Evolutionary conservation across 2,329 filamentous ascomycete genomes (phyloP), one percentile per base, ranked within the genome.

Genomic region (Exophiala spinifera): DNA sequence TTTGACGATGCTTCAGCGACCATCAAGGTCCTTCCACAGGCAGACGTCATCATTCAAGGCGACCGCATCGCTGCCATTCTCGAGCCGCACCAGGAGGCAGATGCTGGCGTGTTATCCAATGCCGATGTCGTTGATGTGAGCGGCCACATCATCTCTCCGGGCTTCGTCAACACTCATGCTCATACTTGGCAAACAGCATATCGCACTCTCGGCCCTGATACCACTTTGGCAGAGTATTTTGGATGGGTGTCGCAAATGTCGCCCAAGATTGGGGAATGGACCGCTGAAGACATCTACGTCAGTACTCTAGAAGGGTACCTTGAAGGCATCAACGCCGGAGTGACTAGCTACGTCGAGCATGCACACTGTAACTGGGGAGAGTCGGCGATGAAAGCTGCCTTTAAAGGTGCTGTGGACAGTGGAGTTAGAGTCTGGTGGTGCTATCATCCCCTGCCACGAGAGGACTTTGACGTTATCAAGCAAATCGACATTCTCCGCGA

Each of bases 181-280:
- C 75, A 76, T 61, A 59, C 72, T 6, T 76, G 73, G 73, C 71
- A 75, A 50, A 70, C 80, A 0, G 76, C 72, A 8, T 74, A 76
- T 61, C 80, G 79, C 61, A 81, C 79, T 0, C 61, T 83, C 1
- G 76, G 59, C 1, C 75, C 78, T 6, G 80, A 83, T 60, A 76
- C 75, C 0, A 78, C 72, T 0, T 65, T 81, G 14, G 66, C 72
- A 4, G 72, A 79, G 43, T 82, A 81, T 64, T 71, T 80, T 34
- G 20, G 42, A 8, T 44, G 42, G 42, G 42, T 44, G 4, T 44
- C 42, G n/a, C 42, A 44, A 25, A 23, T 13, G 1, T 20, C 42
- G 19, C n/a, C 48, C 50, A 21, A 70, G 72, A 3, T 79, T 73
- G 46, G 69, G 70, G 31, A 68, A 71, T 74, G 73, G 56, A 72